phyloP scores from a whole-genome alignment of 805 yeast genomes.

The Metahyphopichia silvanorum region DNA sequence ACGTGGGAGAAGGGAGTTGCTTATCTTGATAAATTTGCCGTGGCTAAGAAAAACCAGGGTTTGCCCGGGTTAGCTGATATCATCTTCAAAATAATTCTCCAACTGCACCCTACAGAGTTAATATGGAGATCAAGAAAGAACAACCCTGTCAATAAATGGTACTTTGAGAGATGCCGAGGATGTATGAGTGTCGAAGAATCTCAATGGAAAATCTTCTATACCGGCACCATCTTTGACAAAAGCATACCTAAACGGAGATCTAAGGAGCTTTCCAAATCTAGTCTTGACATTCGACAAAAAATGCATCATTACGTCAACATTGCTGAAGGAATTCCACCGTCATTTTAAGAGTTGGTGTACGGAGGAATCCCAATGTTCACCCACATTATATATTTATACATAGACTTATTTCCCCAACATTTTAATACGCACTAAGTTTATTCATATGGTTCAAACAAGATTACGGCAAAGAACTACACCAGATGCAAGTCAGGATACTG shows the following conservation, averaged over 20 bases:
- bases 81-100: constrained; percentile 75
- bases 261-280: constrained; percentile 10
- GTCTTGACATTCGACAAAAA: constrained; percentile 24
- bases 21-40: constrained; percentile 93
- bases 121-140: constrained; percentile 86
- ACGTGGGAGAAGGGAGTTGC: constrained; percentile 78
- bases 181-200: constrained; percentile 40
- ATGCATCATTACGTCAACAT: constrained; percentile 49
- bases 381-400: too few relatives aligned
- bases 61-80: constrained; percentile 92
- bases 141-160: constrained; percentile 97
- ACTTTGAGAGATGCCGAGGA: constrained; percentile 85
- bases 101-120: constrained; percentile 65
- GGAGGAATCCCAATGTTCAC: too few relatives aligned
- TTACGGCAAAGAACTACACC: too few relatives aligned
- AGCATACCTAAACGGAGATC: constrained; percentile 15
- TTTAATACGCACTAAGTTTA: too few relatives aligned
- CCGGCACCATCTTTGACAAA: constrained; percentile 39
- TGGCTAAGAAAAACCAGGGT: constrained; percentile 79
- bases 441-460: too few relatives aligned
- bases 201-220: constrained; percentile 39
- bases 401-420: too few relatives aligned
- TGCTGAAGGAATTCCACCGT: constrained; percentile 57
- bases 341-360: constrained; percentile 24
- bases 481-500: too few relatives aligned